Base-by-base conservation (phyloP, 106 monocot genomes). In the Dendrobium chrysotoxum region DNA sequence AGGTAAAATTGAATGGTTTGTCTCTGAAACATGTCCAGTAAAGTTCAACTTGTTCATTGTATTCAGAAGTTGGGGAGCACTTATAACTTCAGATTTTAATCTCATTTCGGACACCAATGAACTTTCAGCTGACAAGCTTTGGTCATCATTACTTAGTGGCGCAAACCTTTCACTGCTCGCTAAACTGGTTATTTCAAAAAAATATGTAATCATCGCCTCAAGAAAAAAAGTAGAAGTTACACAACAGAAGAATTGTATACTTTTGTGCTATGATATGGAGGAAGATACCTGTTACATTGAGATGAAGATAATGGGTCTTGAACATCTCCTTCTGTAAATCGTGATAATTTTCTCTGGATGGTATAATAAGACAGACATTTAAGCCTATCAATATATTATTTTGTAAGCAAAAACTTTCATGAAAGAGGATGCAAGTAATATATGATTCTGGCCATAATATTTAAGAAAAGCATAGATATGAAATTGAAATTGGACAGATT, bases 311-410 rank as follows among this genome's bases (percentile, higher is more conserved):
- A 31, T 41, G 78, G 68, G 86, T 79, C 39, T 74, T 86, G 88
- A 57, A 88, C 10, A 35, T 35, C 35, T 78, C 82, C 86, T 71
- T 75, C 86, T 80, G 38, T 80, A 72, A 81, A 61, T 40, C 79
- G 80, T 82, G 89, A 89, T 70, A 81, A 84, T 72, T 94, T 92
- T 72, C 80, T 92, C 97, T 94, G 88, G 64, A 54, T 21, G 72
- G 26, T 40, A 76, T 76, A 76, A 46, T 76, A 76, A 12, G 76
- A 20, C 7, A 13, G 21, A 76, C 23, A 26, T 23, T 70, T 23
- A 70, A 70, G 30, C 31, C 13, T 9, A 68, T 23, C 61, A 61
- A 61, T 68, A 30, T 68, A 30, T 13, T 30, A 68, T 68, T 30
- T 28, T 13, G 30, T 11, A 65, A 16, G 25, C 4, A 30, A 30